Conservation (phyloP, 176 grass and related monocot species). For the Aegilops sharonensis region DNA sequence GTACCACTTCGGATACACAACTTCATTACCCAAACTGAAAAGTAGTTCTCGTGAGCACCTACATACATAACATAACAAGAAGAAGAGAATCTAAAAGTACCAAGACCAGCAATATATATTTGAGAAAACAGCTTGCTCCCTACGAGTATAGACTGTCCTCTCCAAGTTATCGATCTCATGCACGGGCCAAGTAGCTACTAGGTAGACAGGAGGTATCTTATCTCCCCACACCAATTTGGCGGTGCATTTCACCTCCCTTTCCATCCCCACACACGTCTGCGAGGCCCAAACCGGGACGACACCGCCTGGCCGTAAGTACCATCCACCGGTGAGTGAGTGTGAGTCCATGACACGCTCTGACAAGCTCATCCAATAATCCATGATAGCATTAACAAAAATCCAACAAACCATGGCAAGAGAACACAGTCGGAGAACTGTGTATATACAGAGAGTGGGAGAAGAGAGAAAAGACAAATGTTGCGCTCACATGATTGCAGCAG, state of each 20-base stretch:
- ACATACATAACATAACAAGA: neutral
- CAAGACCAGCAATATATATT: neutral
- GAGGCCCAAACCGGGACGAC: neutral
- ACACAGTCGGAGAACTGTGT: no score
- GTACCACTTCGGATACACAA: neutral
- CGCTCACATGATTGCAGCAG: constrained; percentile 35
- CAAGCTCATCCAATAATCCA: constrained; percentile 17
- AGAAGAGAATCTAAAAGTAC: neutral
- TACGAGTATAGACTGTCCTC: neutral
- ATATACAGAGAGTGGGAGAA: neutral
- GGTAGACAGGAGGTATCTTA: constrained; percentile 28
- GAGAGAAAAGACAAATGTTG: constrained; percentile 43
- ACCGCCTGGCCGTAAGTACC: neutral
- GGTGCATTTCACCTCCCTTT: neutral
- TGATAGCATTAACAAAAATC: neutral
- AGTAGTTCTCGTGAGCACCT: neutral
- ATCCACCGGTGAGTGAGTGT: no score
- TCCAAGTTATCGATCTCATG: neutral
- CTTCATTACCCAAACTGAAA: neutral
- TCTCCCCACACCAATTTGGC: neutral
- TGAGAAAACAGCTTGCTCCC: neutral
- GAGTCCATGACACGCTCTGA: constrained; percentile 35
- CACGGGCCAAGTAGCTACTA: constrained; percentile 1
- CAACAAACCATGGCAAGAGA: constrained; percentile 23
- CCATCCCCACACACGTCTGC: neutral